A percentile compares a stretch with the other conserved stretches of the same genome.
Conservation (phyloP, 139 green algal genomes). For the Volvox africanus region DNA sequence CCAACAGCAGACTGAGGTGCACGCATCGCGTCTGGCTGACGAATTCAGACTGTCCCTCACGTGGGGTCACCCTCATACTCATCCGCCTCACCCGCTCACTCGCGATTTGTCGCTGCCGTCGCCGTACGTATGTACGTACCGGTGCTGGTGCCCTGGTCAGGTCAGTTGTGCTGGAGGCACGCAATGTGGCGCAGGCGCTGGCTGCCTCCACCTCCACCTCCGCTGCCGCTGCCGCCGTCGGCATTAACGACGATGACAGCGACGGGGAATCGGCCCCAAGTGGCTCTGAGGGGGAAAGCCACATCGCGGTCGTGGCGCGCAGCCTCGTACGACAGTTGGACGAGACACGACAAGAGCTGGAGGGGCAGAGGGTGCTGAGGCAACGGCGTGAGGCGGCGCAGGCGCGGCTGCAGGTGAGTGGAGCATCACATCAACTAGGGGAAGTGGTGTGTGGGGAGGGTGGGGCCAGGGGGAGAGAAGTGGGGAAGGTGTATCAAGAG, state of each 20-base stretch:
- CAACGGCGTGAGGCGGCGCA: neutral
- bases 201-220: neutral
- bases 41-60: no score
- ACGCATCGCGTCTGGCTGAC: no score
- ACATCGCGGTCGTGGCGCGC: conserved; percentile 28
- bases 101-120: no score
- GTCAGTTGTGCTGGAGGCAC: conserved; percentile 51
- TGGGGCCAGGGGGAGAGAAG: no score
- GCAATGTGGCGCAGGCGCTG: conserved; percentile 15
- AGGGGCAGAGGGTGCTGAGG: neutral
- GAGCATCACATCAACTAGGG: no score
- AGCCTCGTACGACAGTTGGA: conserved; percentile 48
- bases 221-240: neutral
- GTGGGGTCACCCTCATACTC: no score
- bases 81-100: no score
- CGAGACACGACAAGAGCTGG: conserved; percentile 20
- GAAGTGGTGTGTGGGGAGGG: neutral
- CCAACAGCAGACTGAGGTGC: no score
- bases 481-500: no score
- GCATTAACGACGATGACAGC: neutral
- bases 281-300: neutral
- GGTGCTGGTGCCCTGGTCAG: neutral
- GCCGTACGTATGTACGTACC: no score
- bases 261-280: neutral
- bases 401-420: conserved; percentile 10